These are phyloP conservation scores for Coniferiporia weirii DNA, from an alignment of 1,284 basidiomycete genomes.

Conservation along the genomic window DNA sequence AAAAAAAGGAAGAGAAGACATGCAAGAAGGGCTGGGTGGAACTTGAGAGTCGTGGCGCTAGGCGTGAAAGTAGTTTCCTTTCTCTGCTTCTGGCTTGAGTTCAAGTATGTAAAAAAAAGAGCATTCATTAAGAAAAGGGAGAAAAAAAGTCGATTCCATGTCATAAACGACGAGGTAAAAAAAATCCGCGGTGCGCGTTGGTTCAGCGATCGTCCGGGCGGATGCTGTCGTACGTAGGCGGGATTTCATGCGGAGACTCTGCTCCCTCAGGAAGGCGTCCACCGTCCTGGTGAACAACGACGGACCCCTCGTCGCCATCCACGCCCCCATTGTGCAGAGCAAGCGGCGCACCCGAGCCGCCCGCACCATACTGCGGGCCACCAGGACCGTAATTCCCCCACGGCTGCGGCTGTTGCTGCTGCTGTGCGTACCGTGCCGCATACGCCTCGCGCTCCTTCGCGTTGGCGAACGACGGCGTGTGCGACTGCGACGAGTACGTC, in stretches of 20 bases:
- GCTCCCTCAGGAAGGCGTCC: conserved; percentile 12
- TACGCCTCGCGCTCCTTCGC: conserved; percentile 19
- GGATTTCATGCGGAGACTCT: conserved; percentile 18
- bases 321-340: conserved; percentile 8
- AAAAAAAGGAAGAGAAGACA: no score
- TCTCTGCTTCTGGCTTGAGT: no score
- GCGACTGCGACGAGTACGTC: conserved; percentile 1
- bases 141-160: no score
- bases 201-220: conserved; percentile 1
- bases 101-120: no score
- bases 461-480: not conserved
- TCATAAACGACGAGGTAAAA: no score
- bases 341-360: not conserved
- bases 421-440: conserved; percentile 12
- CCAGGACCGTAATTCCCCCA: not conserved
- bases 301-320: not conserved
- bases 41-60: no score
- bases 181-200: no score
- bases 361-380: not conserved
- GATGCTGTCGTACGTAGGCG: conserved; percentile 19
- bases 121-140: no score
- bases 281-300: conserved; percentile 20
- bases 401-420: conserved; percentile 1
- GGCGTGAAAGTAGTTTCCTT: no score
- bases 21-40: no score